Conservation (phyloP, 306 rosid species). For the Pterocarpus macrocarpus region DNA sequence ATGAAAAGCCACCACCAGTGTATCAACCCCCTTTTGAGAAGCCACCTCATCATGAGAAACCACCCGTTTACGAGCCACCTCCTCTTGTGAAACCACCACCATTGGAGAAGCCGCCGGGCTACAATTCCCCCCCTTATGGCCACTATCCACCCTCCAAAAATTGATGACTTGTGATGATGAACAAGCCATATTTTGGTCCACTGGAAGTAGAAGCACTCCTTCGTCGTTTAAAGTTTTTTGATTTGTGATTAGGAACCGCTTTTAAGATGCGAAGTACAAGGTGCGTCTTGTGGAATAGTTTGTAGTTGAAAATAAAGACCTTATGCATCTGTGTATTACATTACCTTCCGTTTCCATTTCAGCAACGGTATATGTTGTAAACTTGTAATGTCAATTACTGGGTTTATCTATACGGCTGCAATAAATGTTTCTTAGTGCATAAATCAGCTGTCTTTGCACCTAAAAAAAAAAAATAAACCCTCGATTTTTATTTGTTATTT, state of each 20-base stretch:
- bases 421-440: slow-evolving; percentile 8
- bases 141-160: slow-evolving; percentile 26
- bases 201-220: neutral
- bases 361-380: neutral
- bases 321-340: neutral
- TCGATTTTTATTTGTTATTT: no score
- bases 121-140: slow-evolving; percentile 39
- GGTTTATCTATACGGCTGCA: neutral
- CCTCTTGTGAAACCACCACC: slow-evolving; percentile 16
- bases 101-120: slow-evolving; percentile 11
- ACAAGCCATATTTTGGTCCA: slow-evolving; percentile 30
- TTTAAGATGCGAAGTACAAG: slow-evolving; percentile 18
- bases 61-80: no score
- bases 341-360: slow-evolving; percentile 6
- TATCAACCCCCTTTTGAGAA: neutral
- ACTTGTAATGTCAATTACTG: slow-evolving; percentile 14
- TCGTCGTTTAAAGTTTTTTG: slow-evolving; percentile 13
- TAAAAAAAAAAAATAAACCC: no score
- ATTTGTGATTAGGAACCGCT: slow-evolving; percentile 27
- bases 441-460: neutral
- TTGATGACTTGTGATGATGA: neutral
- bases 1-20: neutral
- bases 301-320: slow-evolving; percentile 33
- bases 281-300: slow-evolving; percentile 16
- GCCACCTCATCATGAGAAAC: slow-evolving; percentile 10